phyloP scores from a whole-genome alignment of 2,329 filamentous ascomycete genomes.

The Cercospora berteroae region DNA sequence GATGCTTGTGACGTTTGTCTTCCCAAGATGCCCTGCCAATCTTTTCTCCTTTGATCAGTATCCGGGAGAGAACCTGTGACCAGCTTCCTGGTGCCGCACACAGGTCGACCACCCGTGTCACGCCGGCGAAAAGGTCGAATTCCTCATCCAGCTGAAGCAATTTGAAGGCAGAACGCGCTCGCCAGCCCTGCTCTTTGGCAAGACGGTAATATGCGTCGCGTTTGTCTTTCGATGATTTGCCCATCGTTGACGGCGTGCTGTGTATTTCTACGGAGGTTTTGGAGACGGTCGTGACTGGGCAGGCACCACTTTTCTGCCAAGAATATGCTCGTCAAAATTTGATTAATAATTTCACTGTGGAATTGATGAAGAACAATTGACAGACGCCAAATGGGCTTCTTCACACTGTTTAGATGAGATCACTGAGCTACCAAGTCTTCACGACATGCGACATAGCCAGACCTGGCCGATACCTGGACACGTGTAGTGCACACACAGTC shows the following conservation, averaged over 20 bases:
- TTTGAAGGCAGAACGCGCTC: slow-evolving; percentile 93
- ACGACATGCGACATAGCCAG: not conserved
- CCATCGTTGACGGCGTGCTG: slow-evolving; percentile 26
- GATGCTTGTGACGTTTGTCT: slow-evolving; percentile 66
- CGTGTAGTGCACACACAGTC: not conserved
- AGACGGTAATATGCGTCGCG: slow-evolving; percentile 96
- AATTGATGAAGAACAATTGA: not conserved
- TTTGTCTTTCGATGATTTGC: slow-evolving; percentile 96
- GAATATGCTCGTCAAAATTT: not conserved
- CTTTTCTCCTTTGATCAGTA: slow-evolving; percentile 88
- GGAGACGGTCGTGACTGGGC: not conserved
- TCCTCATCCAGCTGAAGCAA: slow-evolving; percentile 93
- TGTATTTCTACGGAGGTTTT: not conserved
- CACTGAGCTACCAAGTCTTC: not conserved
- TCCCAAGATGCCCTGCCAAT: slow-evolving; percentile 86
- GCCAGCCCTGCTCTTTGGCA: slow-evolving; percentile 98
- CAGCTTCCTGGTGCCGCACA: slow-evolving; percentile 95
- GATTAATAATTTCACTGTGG: not conserved
- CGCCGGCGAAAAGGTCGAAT: slow-evolving; percentile 88
- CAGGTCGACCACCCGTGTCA: slow-evolving; percentile 90
- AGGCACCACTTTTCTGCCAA: not conserved
- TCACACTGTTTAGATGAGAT: not conserved
- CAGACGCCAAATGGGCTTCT: not conserved
- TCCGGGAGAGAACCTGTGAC: slow-evolving; percentile 92
- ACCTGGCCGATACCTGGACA: not conserved